Conservation (phyloP, 192 early-diverging fungal genomes). For the Umbelopsis vinacea region DNA sequence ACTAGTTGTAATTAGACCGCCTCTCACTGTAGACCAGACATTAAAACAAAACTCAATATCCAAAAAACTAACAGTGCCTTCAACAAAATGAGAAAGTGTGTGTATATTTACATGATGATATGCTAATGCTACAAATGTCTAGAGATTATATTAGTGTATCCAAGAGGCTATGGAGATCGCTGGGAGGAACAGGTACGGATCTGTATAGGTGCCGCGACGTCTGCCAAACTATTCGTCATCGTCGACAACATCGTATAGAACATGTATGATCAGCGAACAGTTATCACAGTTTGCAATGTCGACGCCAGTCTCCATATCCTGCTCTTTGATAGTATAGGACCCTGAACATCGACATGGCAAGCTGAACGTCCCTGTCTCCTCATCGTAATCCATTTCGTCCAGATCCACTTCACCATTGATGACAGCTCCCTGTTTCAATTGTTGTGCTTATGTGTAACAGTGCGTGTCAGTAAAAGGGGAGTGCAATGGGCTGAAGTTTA, state of each 20-base stretch:
- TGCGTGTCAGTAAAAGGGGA: neutral
- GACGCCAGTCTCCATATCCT: slow-evolving; percentile 64
- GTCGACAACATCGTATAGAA: slow-evolving; percentile 66
- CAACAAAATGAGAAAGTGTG: neutral
- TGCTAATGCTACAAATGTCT: neutral
- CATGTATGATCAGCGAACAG: slow-evolving; percentile 70
- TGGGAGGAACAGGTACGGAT: no score
- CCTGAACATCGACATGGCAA: slow-evolving; percentile 72
- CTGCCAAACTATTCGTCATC: slow-evolving; percentile 30
- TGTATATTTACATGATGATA: neutral
- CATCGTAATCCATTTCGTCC: slow-evolving; percentile 81
- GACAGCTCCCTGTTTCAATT: slow-evolving; percentile 50
- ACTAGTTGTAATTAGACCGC: slow-evolving; percentile 28
- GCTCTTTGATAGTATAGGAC: slow-evolving; percentile 61
- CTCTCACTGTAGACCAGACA: slow-evolving; percentile 12
- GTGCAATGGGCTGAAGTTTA: neutral
- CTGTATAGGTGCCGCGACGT: no score
- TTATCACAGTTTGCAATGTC: slow-evolving; percentile 67
- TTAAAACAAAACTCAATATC: neutral
- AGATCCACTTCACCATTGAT: slow-evolving; percentile 78
- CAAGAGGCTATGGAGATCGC: no score
- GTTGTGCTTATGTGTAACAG: slow-evolving; percentile 25
- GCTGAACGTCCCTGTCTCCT: slow-evolving; percentile 49
- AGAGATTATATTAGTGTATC: no score
- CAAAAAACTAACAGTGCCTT: neutral